Evolutionary conservation across 352 stramenopile genomes (phyloP), one percentile per base, ranked within the genome.

Genomic region (Phytophthora tentaculata): DNA sequence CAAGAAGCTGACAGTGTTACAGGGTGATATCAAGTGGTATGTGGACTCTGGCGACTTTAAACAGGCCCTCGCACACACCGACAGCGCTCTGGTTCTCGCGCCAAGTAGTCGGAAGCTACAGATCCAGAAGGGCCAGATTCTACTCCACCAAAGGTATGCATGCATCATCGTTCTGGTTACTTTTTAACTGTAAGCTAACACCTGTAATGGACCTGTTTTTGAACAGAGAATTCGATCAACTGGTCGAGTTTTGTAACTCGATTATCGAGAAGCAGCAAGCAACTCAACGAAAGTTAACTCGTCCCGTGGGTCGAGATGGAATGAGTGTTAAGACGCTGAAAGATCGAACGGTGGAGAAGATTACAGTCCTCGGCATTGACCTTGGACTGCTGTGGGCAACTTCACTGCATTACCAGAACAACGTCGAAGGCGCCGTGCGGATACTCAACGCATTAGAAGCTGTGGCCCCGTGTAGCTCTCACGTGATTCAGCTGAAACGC

Each of bases 371-470:
- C 0, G 88, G 86, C 3, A 79, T 94, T 24, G 88, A 96, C 22
- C 54, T 95, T 28, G 83, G 69, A 3, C 47, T 92, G 10, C 32
- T 85, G 32, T 88, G 79, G 73, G 80, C 77, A 9, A 81, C 67
- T 0, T 67, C 82, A n/a, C 61, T 93, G n/a, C 86, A 94, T 52
- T 93, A 92, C 49, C 76, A 88, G 26, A 86, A 89, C 61, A 87
- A 90, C 61, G 60, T 80, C 0, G 85, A 92, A 0, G 79, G 91
- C 9, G 86, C 87, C 2, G 76, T 85, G 56, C 54, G 50, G 29
- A 51, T 90, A 48, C 64, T 96, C 29, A 67, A 73, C 1, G 80
- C 84, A 13, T 64, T 95, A 3, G 87, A 94, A 65, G 13, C 65
- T 23, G 83, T 81, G 2, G 88, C 87, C 2, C 88, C 84, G 13